Evolutionary conservation across 495 filamentous ascomycete genomes (phyloP).

Genomic region (Penicillium parvum): DNA sequence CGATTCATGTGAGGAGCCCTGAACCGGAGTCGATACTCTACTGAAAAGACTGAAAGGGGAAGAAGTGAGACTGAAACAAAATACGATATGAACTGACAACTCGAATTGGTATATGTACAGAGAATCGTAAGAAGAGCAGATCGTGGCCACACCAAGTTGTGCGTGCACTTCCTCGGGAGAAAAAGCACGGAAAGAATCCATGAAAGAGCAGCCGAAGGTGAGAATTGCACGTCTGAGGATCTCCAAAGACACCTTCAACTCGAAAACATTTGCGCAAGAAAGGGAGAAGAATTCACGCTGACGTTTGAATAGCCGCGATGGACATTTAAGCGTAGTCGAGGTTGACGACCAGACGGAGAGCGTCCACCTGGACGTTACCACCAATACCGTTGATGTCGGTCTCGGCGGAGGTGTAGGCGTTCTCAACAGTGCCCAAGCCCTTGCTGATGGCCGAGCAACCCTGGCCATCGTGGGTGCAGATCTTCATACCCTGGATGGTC

Average conservation of each 20-base stretch:
- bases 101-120: constrained; percentile 30
- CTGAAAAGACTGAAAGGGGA: constrained; percentile 9
- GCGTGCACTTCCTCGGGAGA: constrained; percentile 12
- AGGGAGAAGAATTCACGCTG: constrained; percentile 9
- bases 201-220: constrained; percentile 6
- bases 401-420: constrained; percentile 34
- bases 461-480: constrained; percentile 29
- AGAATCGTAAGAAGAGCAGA: constrained; percentile 20
- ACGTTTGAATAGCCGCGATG: background rate
- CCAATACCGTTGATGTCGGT: constrained; percentile 22
- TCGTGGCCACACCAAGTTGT: constrained; percentile 19
- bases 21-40: background rate
- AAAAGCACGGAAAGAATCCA: constrained; percentile 8
- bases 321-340: constrained; percentile 29
- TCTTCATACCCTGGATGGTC: constrained; percentile 39
- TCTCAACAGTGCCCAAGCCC: constrained; percentile 17
- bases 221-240: constrained; percentile 9
- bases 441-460: constrained; percentile 36
- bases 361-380: constrained; percentile 21
- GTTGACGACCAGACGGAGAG: constrained; percentile 32
- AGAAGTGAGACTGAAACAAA: no score
- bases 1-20: no score
- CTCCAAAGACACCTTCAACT: constrained; percentile 5
- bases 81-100: constrained; percentile 21
- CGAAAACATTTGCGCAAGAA: constrained; percentile 20